Conservation (phyloP, 257 asterid species). For the Ilex asprella region DNA sequence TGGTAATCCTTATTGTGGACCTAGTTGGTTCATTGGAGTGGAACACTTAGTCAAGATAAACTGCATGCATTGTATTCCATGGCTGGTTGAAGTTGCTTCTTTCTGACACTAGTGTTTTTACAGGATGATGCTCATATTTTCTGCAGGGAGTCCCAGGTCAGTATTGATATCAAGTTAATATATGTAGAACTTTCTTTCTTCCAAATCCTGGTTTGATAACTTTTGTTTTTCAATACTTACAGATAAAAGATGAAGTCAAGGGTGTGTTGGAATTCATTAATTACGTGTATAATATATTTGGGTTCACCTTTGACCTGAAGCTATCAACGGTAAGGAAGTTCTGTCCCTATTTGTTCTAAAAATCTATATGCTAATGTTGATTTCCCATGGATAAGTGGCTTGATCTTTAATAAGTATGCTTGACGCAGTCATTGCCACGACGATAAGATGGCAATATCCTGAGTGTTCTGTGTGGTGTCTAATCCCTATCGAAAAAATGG, state of each 20-base stretch:
- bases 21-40: neutral
- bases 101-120: constrained; percentile 20
- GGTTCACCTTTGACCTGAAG: constrained; percentile 93
- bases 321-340: constrained; percentile 72
- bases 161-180: constrained; percentile 13
- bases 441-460: no score
- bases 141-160: constrained; percentile 97
- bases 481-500: neutral
- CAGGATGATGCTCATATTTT: constrained; percentile 99
- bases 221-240: constrained; percentile 20
- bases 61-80: constrained; percentile 1
- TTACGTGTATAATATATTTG: constrained; percentile 62
- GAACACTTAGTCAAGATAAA: neutral
- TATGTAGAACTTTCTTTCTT: neutral
- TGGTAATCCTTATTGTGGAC: neutral
- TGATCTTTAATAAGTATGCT: neutral
- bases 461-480: neutral
- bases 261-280: constrained; percentile 79
- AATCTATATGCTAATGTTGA: neutral
- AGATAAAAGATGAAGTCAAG: constrained; percentile 97
- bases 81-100: constrained; percentile 14
- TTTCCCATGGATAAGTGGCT: neutral
- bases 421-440: neutral
- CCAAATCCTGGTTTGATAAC: constrained; percentile 10
- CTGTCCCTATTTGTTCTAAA: constrained; percentile 8